These are phyloP conservation scores for Thielaviopsis punctulata DNA, from an alignment of 2,329 filamentous ascomycete species.

Conservation along the genomic window DNA sequence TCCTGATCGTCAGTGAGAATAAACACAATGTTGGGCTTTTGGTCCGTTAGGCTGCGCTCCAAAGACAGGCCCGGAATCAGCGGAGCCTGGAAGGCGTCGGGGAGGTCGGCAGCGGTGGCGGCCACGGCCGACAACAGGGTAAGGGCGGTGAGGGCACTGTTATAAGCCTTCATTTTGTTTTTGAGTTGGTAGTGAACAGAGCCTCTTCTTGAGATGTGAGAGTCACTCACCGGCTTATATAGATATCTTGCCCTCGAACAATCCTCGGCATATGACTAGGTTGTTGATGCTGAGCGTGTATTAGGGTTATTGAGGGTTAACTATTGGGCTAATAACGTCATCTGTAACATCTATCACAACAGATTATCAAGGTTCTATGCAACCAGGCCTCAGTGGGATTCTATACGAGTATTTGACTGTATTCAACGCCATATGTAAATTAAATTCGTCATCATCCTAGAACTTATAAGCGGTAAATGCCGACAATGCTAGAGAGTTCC, in stretches of 20 bases:
- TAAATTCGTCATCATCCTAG: background rate
- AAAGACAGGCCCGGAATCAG: background rate
- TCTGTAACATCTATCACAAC: constrained; percentile 1
- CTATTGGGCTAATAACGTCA: background rate
- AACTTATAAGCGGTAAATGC: too few species aligned
- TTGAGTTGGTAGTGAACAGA: too few species aligned
- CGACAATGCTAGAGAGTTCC: too few species aligned
- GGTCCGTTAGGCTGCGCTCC: background rate
- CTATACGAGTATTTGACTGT: background rate
- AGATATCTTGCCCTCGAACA: too few species aligned
- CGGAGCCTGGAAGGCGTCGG: background rate
- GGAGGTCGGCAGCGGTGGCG: background rate
- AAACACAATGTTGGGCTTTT: constrained; percentile 41
- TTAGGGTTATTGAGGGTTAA: too few species aligned
- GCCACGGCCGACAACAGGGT: too few species aligned
- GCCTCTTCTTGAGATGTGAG: too few species aligned
- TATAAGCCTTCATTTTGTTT: background rate
- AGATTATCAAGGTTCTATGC: too few species aligned
- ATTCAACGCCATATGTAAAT: background rate
- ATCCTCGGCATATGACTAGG: too few species aligned
- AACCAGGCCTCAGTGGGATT: too few species aligned
- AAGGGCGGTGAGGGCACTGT: background rate
- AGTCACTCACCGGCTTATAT: too few species aligned
- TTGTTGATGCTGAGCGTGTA: too few species aligned
- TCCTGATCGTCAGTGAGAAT: constrained; percentile 53